Percentiles rank a stretch among this genome's conserved stretches.
Evolutionary conservation across 148 eudicot genomes (phyloP).

Genomic region (Arbutus unedo): DNA sequence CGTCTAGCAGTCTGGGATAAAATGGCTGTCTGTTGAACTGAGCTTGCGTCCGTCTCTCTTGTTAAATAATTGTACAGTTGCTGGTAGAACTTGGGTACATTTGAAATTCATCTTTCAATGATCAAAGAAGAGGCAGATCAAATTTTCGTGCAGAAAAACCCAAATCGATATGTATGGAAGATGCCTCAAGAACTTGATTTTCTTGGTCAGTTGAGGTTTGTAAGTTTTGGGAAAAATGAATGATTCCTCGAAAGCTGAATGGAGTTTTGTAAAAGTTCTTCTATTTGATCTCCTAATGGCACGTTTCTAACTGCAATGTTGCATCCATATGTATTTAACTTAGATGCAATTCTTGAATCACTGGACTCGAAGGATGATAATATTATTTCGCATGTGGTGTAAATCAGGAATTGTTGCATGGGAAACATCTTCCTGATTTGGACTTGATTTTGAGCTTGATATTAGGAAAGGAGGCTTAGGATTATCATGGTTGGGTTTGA

Average conservation of each 20-base stretch:
- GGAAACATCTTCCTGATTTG: background rate
- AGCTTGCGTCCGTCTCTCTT: background rate
- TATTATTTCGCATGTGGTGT: background rate
- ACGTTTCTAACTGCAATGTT: background rate
- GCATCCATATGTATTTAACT: background rate
- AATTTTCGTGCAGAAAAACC: too few relatives aligned
- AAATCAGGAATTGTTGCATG: conserved; percentile 10
- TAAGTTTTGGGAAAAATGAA: too few relatives aligned
- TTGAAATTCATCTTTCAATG: background rate
- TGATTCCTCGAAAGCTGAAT: background rate
- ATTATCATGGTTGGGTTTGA: conserved; percentile 42
- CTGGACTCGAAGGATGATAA: background rate
- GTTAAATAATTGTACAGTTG: background rate
- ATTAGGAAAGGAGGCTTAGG: conserved; percentile 3
- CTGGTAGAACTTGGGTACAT: conserved; percentile 3
- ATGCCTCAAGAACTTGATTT: too few relatives aligned
- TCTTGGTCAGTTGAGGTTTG: too few relatives aligned
- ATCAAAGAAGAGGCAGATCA: too few relatives aligned
- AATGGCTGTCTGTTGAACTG: too few relatives aligned
- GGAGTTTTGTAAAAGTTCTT: background rate
- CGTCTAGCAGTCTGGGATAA: too few relatives aligned
- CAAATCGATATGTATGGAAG: too few relatives aligned
- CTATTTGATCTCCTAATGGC: background rate
- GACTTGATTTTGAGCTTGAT: conserved; percentile 17
- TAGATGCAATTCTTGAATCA: background rate